Conservation (phyloP, 106 monocot genomes). For the Iris macrosiphon region DNA sequence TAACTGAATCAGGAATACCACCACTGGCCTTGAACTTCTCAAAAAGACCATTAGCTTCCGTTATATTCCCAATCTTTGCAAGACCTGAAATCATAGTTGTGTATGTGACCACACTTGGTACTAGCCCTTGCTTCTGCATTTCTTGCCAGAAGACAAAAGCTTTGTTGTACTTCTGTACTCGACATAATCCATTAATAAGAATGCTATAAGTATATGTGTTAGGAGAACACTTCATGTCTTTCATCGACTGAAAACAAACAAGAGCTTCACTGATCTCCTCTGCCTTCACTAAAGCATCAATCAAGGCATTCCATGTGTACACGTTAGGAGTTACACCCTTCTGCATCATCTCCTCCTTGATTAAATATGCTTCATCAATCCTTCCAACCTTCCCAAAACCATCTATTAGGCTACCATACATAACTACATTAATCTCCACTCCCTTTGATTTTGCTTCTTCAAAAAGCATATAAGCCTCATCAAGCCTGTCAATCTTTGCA, state of each 20-base stretch:
- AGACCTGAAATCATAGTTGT: conserved; percentile 95
- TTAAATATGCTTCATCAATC: conserved; percentile 97
- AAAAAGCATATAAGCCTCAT: conserved; percentile 98
- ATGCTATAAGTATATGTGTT: conserved; percentile 86
- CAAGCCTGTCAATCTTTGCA: conserved; percentile 88
- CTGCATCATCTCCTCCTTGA: conserved; percentile 99
- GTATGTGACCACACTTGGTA: conserved; percentile 81
- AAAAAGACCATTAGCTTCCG: conserved; percentile 68
- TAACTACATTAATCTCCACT: conserved; percentile 60
- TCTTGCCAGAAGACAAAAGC: conserved; percentile 98
- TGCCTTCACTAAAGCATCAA: conserved; percentile 89
- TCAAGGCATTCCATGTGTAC: conserved; percentile 91
- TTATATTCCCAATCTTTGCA: conserved; percentile 82
- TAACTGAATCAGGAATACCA: conserved; percentile 73
- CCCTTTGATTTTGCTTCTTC: conserved; percentile 97
- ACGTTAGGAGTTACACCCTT: conserved; percentile 74
- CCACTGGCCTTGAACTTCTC: conserved; percentile 83
- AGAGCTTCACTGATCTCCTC: conserved; percentile 94
- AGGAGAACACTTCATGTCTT: conserved; percentile 84
- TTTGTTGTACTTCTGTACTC: conserved; percentile 92
- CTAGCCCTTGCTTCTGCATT: conserved; percentile 82
- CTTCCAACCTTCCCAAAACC: conserved; percentile 97
- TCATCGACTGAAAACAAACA: conserved; percentile 95
- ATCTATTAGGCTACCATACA: conserved; percentile 88
- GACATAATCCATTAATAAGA: conserved; percentile 90